Evolutionary conservation across 768 basidiomycete genomes (phyloP).

Genomic region (Rhizopogon rudus): DNA sequence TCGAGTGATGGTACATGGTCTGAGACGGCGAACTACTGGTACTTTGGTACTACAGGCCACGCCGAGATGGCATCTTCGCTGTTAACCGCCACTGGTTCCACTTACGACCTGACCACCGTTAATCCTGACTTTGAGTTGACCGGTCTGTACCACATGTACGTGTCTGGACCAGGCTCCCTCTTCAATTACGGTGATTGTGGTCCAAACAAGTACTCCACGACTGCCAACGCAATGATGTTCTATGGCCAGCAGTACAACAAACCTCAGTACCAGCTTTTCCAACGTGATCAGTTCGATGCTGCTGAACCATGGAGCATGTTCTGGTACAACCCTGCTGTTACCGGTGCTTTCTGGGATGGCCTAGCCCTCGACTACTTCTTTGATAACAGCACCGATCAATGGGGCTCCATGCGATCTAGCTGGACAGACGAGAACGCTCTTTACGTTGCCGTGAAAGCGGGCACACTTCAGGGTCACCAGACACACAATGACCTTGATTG

Average conservation of each 20-base stretch:
- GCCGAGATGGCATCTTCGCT: conserved; percentile 87
- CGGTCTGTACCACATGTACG: conserved; percentile 88
- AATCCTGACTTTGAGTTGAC: conserved; percentile 74
- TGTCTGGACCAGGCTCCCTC: conserved; percentile 75
- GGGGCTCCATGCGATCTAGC: conserved; percentile 87
- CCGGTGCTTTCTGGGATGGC: conserved; percentile 91
- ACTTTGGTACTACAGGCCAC: conserved; percentile 87
- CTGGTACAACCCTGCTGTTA: conserved; percentile 86
- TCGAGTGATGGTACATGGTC: conserved; percentile 83
- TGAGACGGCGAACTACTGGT: conserved; percentile 95
- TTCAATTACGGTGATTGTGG: conserved; percentile 64
- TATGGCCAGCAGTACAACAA: conserved; percentile 66
- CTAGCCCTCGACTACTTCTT: conserved; percentile 82
- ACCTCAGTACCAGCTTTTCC: conserved; percentile 79
- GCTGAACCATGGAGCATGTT: conserved; percentile 85
- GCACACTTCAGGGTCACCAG: conserved; percentile 76
- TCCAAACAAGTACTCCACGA: conserved; percentile 93
- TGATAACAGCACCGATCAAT: conserved; percentile 63
- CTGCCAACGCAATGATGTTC: conserved; percentile 83
- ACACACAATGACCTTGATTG: conserved; percentile 93
- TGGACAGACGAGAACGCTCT: conserved; percentile 87
- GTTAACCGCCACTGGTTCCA: conserved; percentile 78
- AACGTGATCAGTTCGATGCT: conserved; percentile 83
- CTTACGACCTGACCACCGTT: conserved; percentile 62
- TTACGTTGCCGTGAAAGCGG: conserved; percentile 88